Percentiles rank a stretch among this genome's conserved stretches.
phyloP scores from a whole-genome alignment of 2,329 filamentous ascomycete species.

The Aspergillus glaucus region DNA sequence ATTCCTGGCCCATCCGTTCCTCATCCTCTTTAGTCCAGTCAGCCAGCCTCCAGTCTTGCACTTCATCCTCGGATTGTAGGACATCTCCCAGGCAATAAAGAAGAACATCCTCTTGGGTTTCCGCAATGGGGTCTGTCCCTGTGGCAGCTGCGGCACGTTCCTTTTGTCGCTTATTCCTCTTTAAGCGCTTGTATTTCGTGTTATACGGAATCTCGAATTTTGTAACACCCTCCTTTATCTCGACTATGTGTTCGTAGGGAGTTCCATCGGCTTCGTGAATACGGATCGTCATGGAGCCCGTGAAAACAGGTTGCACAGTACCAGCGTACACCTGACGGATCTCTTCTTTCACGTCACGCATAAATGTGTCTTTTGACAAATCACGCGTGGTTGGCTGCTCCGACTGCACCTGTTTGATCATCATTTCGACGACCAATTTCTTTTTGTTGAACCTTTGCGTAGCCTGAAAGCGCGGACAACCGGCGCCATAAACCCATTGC shows the following conservation, averaged over 20 bases:
- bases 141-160: conserved; percentile 63
- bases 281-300: conserved; percentile 92
- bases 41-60: conserved; percentile 72
- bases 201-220: conserved; percentile 97
- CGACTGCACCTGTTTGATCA: conserved; percentile 68
- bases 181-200: conserved; percentile 96
- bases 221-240: conserved; percentile 79
- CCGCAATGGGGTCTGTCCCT: conserved; percentile 57
- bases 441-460: conserved; percentile 96
- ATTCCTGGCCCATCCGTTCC: conserved; percentile 86
- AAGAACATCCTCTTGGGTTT: conserved; percentile 70
- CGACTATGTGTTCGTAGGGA: conserved; percentile 94
- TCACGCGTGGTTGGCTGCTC: conserved; percentile 50
- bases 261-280: conserved; percentile 98
- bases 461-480: conserved; percentile 81
- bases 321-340: conserved; percentile 62
- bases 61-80: conserved; percentile 73
- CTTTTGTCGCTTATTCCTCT: conserved; percentile 76
- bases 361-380: conserved; percentile 68
- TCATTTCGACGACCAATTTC: conserved; percentile 87
- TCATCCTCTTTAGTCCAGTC: conserved; percentile 91
- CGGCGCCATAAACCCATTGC: conserved; percentile 84
- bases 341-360: conserved; percentile 77
- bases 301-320: conserved; percentile 72
- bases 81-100: conserved; percentile 91